These are phyloP conservation scores for Colletotrichum incanum DNA, from an alignment of 2,329 filamentous ascomycete genomes.

Conservation along the genomic window DNA sequence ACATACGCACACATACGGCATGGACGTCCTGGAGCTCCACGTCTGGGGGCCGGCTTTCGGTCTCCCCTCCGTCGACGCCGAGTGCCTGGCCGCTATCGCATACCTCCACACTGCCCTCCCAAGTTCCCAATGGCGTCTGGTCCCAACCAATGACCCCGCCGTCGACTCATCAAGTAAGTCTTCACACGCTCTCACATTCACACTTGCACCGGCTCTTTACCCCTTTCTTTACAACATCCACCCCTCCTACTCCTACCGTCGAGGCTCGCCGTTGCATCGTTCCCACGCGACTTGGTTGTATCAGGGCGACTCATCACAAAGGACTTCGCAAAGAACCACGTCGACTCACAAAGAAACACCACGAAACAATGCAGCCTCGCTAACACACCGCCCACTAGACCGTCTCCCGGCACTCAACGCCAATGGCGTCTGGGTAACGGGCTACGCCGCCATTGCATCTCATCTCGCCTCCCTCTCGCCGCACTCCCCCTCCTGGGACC, in stretches of 20 bases:
- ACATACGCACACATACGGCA: conserved; percentile 3
- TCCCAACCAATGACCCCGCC: conserved; percentile 81
- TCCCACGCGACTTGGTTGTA: conserved; percentile 23
- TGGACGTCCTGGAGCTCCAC: conserved; percentile 79
- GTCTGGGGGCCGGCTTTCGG: conserved; percentile 93
- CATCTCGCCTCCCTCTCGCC: conserved; percentile 64
- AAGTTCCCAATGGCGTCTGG: conserved; percentile 75
- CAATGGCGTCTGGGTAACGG: conserved; percentile 68
- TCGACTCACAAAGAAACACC: conserved; percentile 24
- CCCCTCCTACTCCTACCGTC: conserved; percentile 5
- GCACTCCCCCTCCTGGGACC: conserved; percentile 45
- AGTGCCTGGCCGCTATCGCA: conserved; percentile 88
- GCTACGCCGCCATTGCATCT: conserved; percentile 73
- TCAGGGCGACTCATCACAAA: conserved; percentile 3
- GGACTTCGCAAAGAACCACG: conserved; percentile 43
- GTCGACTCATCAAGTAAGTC: conserved; percentile 79
- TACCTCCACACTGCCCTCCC: conserved; percentile 79
- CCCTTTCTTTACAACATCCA: conserved; percentile 47
- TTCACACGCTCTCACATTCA: conserved; percentile 44
- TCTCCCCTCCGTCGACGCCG: conserved; percentile 90
- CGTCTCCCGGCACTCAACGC: conserved; percentile 70
- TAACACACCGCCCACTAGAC: conserved; percentile 55
- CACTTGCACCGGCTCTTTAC: conserved; percentile 44
- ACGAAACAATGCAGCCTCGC: conserved; percentile 14
- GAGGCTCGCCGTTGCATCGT: conserved; percentile 46